Evolutionary conservation across 352 stramenopile species (phyloP), one percentile per base, ranked within the genome.

Genomic region (Blastocystis sp.): DNA sequence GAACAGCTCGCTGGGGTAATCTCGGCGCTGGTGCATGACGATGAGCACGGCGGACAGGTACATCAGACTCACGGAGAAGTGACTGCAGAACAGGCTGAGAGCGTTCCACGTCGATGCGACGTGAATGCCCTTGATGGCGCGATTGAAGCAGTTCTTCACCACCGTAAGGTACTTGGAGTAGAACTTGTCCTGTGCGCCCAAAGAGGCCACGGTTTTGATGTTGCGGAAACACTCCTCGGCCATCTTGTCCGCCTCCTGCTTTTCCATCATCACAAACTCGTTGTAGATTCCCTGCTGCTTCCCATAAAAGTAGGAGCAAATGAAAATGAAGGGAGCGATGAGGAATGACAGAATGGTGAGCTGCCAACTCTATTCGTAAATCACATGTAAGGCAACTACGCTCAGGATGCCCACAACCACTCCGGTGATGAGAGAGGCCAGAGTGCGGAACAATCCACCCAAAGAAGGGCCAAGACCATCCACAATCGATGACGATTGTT

Each of bases 141-240:
- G 19, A 17, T 45, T 59, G 21, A 42, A 45, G 54, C 74, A 84
- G 45, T 84, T 69, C 62, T 42, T 61, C 52, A 95, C 65, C 0
- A 92, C 91, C 0, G 62, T 74, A 24, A 92, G 89, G 79, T 94
- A 95, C 80, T 95, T 94, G 54, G 11, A n/a, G 19, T 91, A 89
- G 59, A 94, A 93, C 42, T 93, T 89, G 6, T 89, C 61, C 45
- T 94, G 91, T 0, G 92, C 90, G 77, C 93, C 94, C 90, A 94
- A 93, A 90, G 93, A 92, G 90, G 94, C 91, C 48, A 95, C 92
- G 0, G 92, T 95, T 38, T 92, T 92, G 3, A 94, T 91, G 65
- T 94, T 94, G 61, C 91, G 90, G 40, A 94, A 89, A 1, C 91
- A 90, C 60, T 95, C 93, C 64, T 95, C 92, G 0, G 92, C 92